These are phyloP conservation scores for Suillus plorans DNA, from an alignment of 768 basidiomycete genomes.

Conservation along the genomic window DNA sequence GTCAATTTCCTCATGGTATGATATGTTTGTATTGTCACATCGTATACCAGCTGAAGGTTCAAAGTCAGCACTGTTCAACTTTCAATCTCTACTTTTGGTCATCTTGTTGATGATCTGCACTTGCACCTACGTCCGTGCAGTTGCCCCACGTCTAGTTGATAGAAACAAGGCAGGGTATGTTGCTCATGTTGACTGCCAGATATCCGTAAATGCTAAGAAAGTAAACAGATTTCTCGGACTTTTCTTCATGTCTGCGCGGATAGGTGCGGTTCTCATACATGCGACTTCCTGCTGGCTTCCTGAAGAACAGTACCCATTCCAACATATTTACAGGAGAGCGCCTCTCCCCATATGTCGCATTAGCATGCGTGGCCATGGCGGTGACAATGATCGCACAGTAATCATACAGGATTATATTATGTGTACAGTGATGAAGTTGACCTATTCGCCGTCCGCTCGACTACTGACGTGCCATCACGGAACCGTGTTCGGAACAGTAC, in stretches of 20 bases:
- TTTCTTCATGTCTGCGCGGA: slow-evolving; percentile 94
- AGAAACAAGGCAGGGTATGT: slow-evolving; percentile 91
- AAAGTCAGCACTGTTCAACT: slow-evolving; percentile 96
- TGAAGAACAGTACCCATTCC: slow-evolving; percentile 2
- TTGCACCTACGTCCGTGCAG: slow-evolving; percentile 91
- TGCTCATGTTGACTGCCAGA: background rate
- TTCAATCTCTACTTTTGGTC: slow-evolving; percentile 91
- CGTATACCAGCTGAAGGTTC: background rate
- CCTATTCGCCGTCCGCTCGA: slow-evolving; percentile 75
- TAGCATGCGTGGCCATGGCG: slow-evolving; percentile 95
- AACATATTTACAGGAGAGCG: slow-evolving; percentile 68
- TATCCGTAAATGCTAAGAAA: slow-evolving; percentile 8
- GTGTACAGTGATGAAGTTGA: slow-evolving; percentile 49
- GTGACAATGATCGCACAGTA: slow-evolving; percentile 59
- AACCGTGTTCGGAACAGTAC: slow-evolving; percentile 92
- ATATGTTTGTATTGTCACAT: background rate
- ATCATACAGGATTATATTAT: slow-evolving; percentile 6
- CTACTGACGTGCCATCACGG: slow-evolving; percentile 90
- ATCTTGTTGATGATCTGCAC: slow-evolving; percentile 94
- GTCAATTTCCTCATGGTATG: slow-evolving; percentile 1
- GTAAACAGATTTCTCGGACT: slow-evolving; percentile 76
- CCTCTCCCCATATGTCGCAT: slow-evolving; percentile 90
- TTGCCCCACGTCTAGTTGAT: slow-evolving; percentile 88
- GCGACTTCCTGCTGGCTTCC: background rate
- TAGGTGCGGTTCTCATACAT: slow-evolving; percentile 60